A percentile compares a stretch with the other conserved stretches of the same genome.
These are phyloP conservation scores for Diaporthe aspalathi DNA, from an alignment of 2,329 filamentous ascomycete species.

Conservation along the genomic window DNA sequence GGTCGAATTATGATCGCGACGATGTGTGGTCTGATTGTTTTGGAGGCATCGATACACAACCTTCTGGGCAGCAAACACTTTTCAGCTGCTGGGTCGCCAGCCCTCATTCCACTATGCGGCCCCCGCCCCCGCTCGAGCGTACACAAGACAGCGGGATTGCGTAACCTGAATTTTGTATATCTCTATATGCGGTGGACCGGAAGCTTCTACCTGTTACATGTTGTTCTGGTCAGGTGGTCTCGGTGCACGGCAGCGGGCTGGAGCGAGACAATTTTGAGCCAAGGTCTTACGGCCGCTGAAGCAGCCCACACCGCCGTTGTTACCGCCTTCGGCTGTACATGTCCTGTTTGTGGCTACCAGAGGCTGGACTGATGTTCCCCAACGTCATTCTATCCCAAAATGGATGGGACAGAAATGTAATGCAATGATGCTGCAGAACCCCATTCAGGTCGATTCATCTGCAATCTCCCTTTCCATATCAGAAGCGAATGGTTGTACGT, in stretches of 20 bases:
- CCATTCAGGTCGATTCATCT: conserved; percentile 5
- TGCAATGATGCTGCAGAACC: conserved; percentile 18
- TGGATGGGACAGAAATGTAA: conserved; percentile 7
- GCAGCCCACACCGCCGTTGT: conserved; percentile 28
- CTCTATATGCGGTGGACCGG: conserved; percentile 22
- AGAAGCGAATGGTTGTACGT: neutral
- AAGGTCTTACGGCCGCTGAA: conserved; percentile 30
- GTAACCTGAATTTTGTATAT: conserved; percentile 9
- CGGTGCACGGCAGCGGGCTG: conserved; percentile 26
- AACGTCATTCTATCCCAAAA: conserved; percentile 13
- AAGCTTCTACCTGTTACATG: conserved; percentile 27
- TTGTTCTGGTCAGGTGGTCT: conserved; percentile 9
- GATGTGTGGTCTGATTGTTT: conserved; percentile 17
- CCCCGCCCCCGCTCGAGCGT: neutral
- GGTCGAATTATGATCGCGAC: neutral
- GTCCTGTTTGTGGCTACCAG: conserved; percentile 11
- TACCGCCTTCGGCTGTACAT: conserved; percentile 26
- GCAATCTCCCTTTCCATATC: neutral
- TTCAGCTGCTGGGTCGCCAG: conserved; percentile 9
- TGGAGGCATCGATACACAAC: conserved; percentile 26
- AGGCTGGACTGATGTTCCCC: conserved; percentile 17
- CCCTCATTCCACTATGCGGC: neutral
- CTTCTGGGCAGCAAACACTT: conserved; percentile 18
- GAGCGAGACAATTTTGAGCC: conserved; percentile 28
- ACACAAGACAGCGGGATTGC: conserved; percentile 24